phyloP scores from a whole-genome alignment of 2,329 filamentous ascomycete species.

The Epichloe uncinata region DNA sequence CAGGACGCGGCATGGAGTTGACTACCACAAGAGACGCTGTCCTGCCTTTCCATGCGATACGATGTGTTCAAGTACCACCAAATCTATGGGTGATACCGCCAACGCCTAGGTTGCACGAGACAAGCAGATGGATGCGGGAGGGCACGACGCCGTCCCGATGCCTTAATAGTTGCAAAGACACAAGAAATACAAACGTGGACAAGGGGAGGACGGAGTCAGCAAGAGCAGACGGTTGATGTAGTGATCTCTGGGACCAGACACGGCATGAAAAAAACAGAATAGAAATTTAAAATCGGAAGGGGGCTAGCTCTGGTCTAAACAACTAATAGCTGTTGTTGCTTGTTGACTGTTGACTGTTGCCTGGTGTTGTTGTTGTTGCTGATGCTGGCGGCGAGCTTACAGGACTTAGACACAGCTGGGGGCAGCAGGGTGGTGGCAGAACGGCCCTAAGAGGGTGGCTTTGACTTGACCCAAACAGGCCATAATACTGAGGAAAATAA shows the following conservation, averaged over 20 bases:
- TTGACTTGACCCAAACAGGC: not conserved
- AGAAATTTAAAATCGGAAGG: not conserved
- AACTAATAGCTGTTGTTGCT: not conserved
- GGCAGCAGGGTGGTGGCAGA: conserved; percentile 1
- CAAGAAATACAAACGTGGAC: not conserved
- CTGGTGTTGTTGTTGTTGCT: not conserved
- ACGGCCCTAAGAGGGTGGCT: not conserved
- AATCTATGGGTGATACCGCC: conserved; percentile 28
- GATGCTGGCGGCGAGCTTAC: not conserved
- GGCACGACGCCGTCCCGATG: conserved; percentile 4
- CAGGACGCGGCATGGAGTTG: conserved; percentile 6
- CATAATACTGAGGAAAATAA: not conserved
- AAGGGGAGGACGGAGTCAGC: not conserved
- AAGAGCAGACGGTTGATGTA: not conserved
- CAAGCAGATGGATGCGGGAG: conserved; percentile 7
- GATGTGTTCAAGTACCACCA: conserved; percentile 17
- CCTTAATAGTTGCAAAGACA: conserved; percentile 1
- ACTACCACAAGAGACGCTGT: conserved; percentile 23
- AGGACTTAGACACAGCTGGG: not conserved
- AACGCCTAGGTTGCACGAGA: conserved; percentile 30
- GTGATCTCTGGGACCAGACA: not conserved
- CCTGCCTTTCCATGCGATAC: conserved; percentile 22
- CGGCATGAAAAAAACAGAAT: not conserved
- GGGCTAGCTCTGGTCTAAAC: not conserved
- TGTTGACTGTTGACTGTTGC: not conserved